phyloP scores from a whole-genome alignment of 345 rosid genomes.

The Excoecaria agallocha region DNA sequence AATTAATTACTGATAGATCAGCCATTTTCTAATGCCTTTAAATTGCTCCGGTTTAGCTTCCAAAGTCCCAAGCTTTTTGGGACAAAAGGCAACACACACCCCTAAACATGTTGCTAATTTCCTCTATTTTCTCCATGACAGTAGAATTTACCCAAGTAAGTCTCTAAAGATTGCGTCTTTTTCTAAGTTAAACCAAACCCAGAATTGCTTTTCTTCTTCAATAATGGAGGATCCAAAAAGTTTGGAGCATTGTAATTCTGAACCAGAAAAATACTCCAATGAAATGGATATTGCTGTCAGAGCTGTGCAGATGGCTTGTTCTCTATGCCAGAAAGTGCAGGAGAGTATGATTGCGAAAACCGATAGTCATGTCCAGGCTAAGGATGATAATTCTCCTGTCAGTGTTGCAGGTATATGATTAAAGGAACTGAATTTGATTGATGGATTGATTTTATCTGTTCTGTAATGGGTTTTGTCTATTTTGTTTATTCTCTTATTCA shows the following conservation, averaged over 20 bases:
- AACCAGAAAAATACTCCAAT: conserved; percentile 24
- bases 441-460: not conserved
- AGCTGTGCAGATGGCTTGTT: conserved; percentile 56
- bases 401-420: conserved; percentile 42
- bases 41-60: conserved; percentile 30
- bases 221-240: conserved; percentile 30
- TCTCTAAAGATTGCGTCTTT: conserved; percentile 20
- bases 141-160: conserved; percentile 3
- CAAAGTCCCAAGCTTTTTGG: conserved; percentile 30
- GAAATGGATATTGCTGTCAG: conserved; percentile 51
- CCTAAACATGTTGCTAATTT: conserved; percentile 11
- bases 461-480: not conserved
- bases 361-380: conserved; percentile 34
- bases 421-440: not conserved
- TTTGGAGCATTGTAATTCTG: conserved; percentile 10
- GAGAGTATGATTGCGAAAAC: conserved; percentile 36
- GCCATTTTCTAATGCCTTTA: conserved; percentile 38
- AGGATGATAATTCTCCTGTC: conserved; percentile 53
- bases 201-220: conserved; percentile 18
- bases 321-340: conserved; percentile 49
- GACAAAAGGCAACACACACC: not conserved
- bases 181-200: conserved; percentile 23
- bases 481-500: not conserved
- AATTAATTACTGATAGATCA: not conserved
- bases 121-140: not conserved